Percentiles rank a stretch among this genome's conserved stretches.
phyloP scores from a whole-genome alignment of 2,329 filamentous ascomycete species.

The Scedosporium dehoogii region DNA sequence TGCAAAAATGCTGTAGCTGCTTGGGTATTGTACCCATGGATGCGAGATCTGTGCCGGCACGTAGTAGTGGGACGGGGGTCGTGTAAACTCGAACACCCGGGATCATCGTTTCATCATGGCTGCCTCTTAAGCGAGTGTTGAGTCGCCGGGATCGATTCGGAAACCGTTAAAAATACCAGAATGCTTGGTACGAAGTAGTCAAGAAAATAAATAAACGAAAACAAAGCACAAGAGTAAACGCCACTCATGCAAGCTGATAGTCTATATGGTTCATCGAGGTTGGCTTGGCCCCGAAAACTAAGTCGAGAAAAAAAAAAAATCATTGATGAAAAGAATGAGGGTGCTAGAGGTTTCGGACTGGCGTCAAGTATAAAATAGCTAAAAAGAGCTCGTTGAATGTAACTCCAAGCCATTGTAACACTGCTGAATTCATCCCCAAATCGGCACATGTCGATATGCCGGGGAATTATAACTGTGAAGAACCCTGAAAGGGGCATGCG shows the following conservation, averaged over 20 bases:
- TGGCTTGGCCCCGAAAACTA: background rate
- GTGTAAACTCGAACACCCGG: too few species aligned
- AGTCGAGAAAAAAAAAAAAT: background rate
- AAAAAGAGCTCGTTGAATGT: background rate
- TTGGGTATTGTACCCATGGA: too few species aligned
- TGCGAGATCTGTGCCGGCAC: too few species aligned
- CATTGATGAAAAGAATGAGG: background rate
- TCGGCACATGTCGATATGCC: slow-evolving; percentile 42
- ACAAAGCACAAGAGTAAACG: background rate
- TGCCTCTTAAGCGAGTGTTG: background rate
- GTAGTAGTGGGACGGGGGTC: too few species aligned
- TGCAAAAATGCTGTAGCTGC: too few species aligned
- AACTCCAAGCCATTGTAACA: background rate
- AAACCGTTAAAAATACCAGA: background rate
- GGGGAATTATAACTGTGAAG: slow-evolving; percentile 51
- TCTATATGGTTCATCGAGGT: background rate
- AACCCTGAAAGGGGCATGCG: slow-evolving; percentile 34
- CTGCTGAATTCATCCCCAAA: slow-evolving; percentile 36
- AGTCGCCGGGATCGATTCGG: background rate
- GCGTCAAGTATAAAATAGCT: slow-evolving; percentile 5
- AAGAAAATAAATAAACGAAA: background rate
- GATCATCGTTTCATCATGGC: too few species aligned
- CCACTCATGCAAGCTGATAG: background rate
- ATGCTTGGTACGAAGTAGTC: background rate
- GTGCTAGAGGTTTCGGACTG: background rate